Evolutionary conservation across 2,329 filamentous ascomycete species (phyloP), one percentile per base, ranked within the genome.

Genomic region (Fusarium mundagurra): DNA sequence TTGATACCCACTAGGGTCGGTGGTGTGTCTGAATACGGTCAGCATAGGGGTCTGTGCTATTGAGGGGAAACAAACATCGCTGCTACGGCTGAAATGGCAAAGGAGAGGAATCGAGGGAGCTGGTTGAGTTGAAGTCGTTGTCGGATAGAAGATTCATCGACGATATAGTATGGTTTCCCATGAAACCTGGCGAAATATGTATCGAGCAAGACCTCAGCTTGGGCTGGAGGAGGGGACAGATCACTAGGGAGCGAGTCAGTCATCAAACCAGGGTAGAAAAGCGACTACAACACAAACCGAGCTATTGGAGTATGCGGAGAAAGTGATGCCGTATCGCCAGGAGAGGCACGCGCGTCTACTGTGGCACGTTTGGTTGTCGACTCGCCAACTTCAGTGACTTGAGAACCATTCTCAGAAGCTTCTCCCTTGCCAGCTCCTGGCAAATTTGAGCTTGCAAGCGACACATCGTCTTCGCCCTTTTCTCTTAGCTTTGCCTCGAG

Each of bases 181-280:
- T 97, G 94, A 44, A 95, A 90, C 58, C 93, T 89, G 29, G 87
- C 84, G 80, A 97, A 97, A 81, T 95, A 97, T 11, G 92, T 92
- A 77, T 97, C 92, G 36, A 97, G 85, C 34, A 95, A 85, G 3
- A 88, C 84, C 77, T 93, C 91, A 3, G 88, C 87, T 58, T 89
- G 87, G 22, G 90, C 83, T 4, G 81, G 80, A 45, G 85, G 77
- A 10, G 84, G 84, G 6, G 87, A 85, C 53, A 83, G 82, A 60
- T 87, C 86, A 71, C 87, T 89, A 18, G 29, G 33, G 17, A 55
- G 43, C 39, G 44, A 50, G 51, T 78, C 54, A 74, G 75, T 48
- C n/a, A 50, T 48, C 34, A 53, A 50, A 16, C 38, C 34, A 47
- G 22, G 29, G n/a, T 11, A 24, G 34, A 29, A 33, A 24, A 27